phyloP scores from a whole-genome alignment of 371 early-diverging fungal species.

The Apophysomyces sp. region DNA sequence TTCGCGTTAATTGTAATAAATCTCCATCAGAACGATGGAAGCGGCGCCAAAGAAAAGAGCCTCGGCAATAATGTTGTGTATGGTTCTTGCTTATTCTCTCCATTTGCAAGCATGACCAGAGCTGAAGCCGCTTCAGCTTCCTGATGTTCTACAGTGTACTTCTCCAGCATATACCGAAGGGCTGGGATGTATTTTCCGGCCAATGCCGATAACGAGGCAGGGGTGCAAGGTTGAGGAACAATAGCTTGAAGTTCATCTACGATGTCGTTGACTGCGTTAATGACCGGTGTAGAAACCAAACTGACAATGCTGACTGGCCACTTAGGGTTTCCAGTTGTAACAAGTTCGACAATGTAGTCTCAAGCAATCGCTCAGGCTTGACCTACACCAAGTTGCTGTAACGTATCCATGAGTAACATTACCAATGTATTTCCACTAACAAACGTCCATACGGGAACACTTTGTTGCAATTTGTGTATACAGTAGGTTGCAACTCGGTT shows the following conservation, averaged over 20 bases:
- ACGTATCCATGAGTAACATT: not conserved
- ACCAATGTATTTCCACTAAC: not conserved
- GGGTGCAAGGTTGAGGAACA: not conserved
- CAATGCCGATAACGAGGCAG: not conserved
- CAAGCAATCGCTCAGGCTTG: not conserved
- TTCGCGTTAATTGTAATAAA: not conserved
- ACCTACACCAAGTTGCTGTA: not conserved
- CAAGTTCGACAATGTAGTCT: not conserved
- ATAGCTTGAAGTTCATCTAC: not conserved
- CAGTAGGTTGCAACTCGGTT: not conserved
- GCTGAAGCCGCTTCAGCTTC: not conserved
- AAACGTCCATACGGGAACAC: not conserved
- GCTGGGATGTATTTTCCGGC: not conserved
- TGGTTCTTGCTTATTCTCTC: not conserved
- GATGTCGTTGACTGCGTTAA: not conserved
- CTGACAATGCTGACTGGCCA: not conserved
- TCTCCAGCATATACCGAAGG: not conserved
- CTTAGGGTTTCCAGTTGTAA: not conserved
- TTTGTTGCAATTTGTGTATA: not conserved
- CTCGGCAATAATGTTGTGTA: not conserved
- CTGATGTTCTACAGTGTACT: not conserved
- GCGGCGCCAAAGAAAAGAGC: not conserved
- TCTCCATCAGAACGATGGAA: not conserved
- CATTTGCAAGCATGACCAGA: not conserved
- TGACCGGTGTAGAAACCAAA: not conserved